Evolutionary conservation across 2,329 filamentous ascomycete species (phyloP).

Genomic region (Fusarium camptoceras): DNA sequence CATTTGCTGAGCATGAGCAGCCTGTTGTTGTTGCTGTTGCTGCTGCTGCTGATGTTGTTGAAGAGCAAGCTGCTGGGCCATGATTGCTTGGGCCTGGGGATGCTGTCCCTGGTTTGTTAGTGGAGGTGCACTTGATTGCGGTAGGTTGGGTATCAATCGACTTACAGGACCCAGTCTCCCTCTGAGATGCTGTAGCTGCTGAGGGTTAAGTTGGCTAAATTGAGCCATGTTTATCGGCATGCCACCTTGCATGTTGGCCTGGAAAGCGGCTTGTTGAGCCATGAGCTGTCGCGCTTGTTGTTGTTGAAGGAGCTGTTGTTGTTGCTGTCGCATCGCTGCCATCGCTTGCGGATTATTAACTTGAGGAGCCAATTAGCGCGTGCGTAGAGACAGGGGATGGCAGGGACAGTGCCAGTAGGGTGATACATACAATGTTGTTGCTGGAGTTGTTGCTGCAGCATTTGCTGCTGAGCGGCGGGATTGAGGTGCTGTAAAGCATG

Average conservation of each 20-base stretch:
- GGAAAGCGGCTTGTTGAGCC: constrained; percentile 65
- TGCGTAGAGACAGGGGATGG: constrained; percentile 23
- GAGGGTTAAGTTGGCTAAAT: constrained; percentile 63
- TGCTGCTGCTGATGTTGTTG: constrained; percentile 50
- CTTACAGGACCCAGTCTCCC: constrained; percentile 57
- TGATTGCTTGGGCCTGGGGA: constrained; percentile 53
- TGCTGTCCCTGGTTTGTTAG: constrained; percentile 47
- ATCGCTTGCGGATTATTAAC: constrained; percentile 54
- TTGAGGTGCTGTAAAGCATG: constrained; percentile 80
- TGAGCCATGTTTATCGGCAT: constrained; percentile 66
- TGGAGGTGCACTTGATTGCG: not conserved
- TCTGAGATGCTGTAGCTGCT: constrained; percentile 65
- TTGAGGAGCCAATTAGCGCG: constrained; percentile 38
- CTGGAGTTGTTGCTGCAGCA: constrained; percentile 66
- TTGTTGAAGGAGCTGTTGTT: constrained; percentile 69
- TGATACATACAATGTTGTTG: constrained; percentile 52
- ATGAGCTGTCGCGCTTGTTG: constrained; percentile 67
- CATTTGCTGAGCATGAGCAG: constrained; percentile 54
- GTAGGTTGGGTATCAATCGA: constrained; percentile 11
- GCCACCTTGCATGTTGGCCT: constrained; percentile 62
- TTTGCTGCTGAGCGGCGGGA: constrained; percentile 68
- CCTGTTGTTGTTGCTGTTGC: constrained; percentile 51
- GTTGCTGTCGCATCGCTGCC: constrained; percentile 64
- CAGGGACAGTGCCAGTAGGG: constrained; percentile 2
- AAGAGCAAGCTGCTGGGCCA: constrained; percentile 58